These are phyloP conservation scores for Verbena officinalis DNA, from an alignment of 257 asterid genomes.

Conservation along the genomic window DNA sequence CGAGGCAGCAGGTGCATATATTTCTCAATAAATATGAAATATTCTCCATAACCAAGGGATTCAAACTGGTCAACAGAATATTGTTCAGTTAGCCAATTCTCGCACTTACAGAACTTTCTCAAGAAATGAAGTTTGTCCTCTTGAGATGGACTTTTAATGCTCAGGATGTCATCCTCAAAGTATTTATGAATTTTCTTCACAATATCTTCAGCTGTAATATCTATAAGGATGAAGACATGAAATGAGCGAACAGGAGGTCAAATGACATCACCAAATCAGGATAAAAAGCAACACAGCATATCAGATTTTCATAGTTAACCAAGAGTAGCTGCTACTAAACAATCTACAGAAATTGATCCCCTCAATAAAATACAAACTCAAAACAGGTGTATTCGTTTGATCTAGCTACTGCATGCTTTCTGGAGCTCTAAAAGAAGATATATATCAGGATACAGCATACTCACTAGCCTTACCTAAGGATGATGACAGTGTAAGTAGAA, in stretches of 20 bases:
- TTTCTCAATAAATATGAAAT: slow-evolving; percentile 68
- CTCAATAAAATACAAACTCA: neutral
- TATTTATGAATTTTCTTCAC: slow-evolving; percentile 56
- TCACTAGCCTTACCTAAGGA: slow-evolving; percentile 9
- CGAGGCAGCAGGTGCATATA: slow-evolving; percentile 55
- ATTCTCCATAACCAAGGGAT: slow-evolving; percentile 80
- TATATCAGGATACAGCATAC: neutral
- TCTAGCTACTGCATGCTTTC: slow-evolving; percentile 19
- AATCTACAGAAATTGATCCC: neutral
- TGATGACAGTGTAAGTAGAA: slow-evolving; percentile 4
- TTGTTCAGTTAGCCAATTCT: slow-evolving; percentile 64
- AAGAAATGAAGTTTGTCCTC: slow-evolving; percentile 50
- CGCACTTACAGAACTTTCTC: slow-evolving; percentile 69
- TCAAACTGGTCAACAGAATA: slow-evolving; percentile 60
- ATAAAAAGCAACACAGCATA: slow-evolving; percentile 11
- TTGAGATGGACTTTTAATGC: slow-evolving; percentile 30
- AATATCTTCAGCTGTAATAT: slow-evolving; percentile 64
- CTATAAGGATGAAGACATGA: slow-evolving; percentile 39
- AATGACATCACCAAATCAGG: neutral
- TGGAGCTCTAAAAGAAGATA: slow-evolving; percentile 2
- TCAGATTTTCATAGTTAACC: slow-evolving; percentile 15
- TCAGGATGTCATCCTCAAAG: slow-evolving; percentile 49
- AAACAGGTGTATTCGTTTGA: slow-evolving; percentile 2
- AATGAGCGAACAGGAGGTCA: slow-evolving; percentile 21
- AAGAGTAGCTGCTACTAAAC: neutral